Conservation (phyloP, 2,329 filamentous ascomycete species). For the Ustilaginoidea virens region DNA sequence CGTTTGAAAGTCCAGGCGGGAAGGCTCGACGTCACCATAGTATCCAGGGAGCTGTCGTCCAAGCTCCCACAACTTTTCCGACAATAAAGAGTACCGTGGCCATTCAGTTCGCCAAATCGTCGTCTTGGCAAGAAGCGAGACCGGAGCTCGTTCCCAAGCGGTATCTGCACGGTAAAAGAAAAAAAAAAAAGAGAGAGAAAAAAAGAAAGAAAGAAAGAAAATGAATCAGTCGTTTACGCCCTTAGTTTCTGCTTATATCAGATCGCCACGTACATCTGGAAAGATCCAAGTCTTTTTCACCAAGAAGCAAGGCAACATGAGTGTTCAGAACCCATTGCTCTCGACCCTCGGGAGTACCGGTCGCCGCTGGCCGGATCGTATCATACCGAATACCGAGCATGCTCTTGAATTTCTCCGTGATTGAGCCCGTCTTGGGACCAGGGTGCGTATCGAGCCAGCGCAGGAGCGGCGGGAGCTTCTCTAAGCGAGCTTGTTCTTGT, state of each 20-base stretch:
- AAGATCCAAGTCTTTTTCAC: constrained; percentile 46
- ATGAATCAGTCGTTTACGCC: too few relatives aligned
- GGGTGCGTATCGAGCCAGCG: constrained; percentile 41
- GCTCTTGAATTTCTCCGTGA: constrained; percentile 38
- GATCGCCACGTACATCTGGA: constrained; percentile 38
- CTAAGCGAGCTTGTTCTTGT: constrained; percentile 36
- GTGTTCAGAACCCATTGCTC: constrained; percentile 54
- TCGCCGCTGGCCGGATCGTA: constrained; percentile 39
- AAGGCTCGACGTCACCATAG: constrained; percentile 31
- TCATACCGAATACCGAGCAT: constrained; percentile 49
- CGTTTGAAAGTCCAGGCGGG: constrained; percentile 24
- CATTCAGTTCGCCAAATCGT: constrained; percentile 45
- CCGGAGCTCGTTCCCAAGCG: constrained; percentile 40
- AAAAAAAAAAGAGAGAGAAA: too few relatives aligned
- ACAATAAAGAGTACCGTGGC: constrained; percentile 38
- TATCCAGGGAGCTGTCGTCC: constrained; percentile 36
- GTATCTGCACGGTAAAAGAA: too few relatives aligned
- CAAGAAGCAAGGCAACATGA: constrained; percentile 46
- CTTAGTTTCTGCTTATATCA: too few relatives aligned
- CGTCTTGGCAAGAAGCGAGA: constrained; percentile 37
- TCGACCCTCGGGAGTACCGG: constrained; percentile 37
- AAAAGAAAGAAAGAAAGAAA: too few relatives aligned
- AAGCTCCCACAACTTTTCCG: constrained; percentile 33
- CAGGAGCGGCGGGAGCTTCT: constrained; percentile 42
- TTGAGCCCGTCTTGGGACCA: constrained; percentile 32